A percentile compares a stretch with the other conserved stretches of the same genome.
phyloP scores from a whole-genome alignment of 2,329 filamentous ascomycete species.

The Talaromyces sp. region DNA sequence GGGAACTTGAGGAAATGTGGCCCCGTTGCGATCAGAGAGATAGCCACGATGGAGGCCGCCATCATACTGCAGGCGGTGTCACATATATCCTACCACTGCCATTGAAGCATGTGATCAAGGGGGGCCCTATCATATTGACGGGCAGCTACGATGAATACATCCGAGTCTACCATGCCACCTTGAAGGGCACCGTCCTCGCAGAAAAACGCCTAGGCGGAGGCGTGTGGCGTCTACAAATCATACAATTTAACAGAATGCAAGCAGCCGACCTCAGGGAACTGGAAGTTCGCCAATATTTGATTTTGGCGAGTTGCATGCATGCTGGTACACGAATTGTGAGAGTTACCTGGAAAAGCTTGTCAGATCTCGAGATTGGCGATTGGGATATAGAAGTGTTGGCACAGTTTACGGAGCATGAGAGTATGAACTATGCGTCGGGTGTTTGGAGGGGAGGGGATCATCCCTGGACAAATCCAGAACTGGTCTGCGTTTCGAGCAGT shows the following conservation, averaged over 20 bases:
- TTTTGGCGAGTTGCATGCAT: conserved; percentile 94
- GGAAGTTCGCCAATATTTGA: conserved; percentile 37
- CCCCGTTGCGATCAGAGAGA: conserved; percentile 15
- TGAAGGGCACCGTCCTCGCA: conserved; percentile 52
- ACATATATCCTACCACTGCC: conserved; percentile 76
- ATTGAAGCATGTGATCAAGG: conserved; percentile 33
- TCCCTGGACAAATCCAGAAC: conserved; percentile 2
- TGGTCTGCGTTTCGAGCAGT: conserved; percentile 47
- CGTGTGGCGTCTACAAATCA: conserved; percentile 77
- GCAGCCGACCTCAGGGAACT: not conserved
- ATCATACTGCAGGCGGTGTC: conserved; percentile 71
- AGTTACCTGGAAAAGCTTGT: conserved; percentile 33
- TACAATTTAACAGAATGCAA: conserved; percentile 14
- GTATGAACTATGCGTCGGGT: conserved; percentile 93
- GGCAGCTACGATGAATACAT: conserved; percentile 89
- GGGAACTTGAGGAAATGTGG: conserved; percentile 2
- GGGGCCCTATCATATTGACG: conserved; percentile 64
- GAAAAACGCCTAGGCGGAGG: conserved; percentile 69
- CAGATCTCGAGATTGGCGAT: conserved; percentile 39
- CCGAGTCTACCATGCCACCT: conserved; percentile 52
- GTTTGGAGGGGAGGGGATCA: conserved; percentile 31
- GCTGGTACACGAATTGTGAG: conserved; percentile 68
- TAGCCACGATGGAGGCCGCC: conserved; percentile 49
- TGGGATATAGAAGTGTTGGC: conserved; percentile 65
- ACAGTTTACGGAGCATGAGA: conserved; percentile 78